Base-by-base conservation (phyloP, 2,329 filamentous ascomycete species). In the Fonsecaea pedrosoi region DNA sequence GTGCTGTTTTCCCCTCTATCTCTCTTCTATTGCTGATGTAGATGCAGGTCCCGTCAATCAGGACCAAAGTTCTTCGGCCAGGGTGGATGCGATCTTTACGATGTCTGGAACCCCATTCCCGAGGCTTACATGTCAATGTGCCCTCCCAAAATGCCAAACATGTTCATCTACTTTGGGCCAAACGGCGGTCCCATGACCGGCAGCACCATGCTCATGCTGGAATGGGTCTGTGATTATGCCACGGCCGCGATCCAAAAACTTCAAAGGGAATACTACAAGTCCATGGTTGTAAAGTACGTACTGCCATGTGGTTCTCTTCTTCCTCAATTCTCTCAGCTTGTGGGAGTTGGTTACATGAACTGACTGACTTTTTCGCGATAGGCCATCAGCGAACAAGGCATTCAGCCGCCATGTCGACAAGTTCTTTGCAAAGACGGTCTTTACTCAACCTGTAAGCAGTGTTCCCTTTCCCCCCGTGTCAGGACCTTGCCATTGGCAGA, bases 31-130 rank as follows among this genome's bases (percentile, higher is more conserved):
- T 13, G 87, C 86, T 68, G 85, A 89, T 70, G 80, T 80, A 37
- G 83, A 82, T 21, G 0, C 81, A 76, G 0, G 90, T 90, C 72
- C 78, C 80, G 18, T 79, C 82, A 0, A 32, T 32, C 30, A 32
- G 30, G 30, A 32, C 30, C 30, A 32, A 32, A 32, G 6, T 32
- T 62, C 18, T 86, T 91, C 67, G 89, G 85, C 0, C 77, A 79
- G 40, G 85, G 80, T 0, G 86, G 86, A 34, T 62, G 68, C 10
- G 65, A 68, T 35, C 61, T 78, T n/a, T 66, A 76, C 2, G 72
- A 78, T 4, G 71, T 72, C 42, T 79, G 76, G 76, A 69, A 75
- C 18, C 62, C 72, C 9, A 72, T 71, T 0, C 76, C 76, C 1
- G 76, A 77, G 60, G 75, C 72, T 1, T 78, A 79, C 61, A 68